Evolutionary conservation across 2,329 filamentous ascomycete genomes (phyloP).

Genomic region (Penicillium decumbens): DNA sequence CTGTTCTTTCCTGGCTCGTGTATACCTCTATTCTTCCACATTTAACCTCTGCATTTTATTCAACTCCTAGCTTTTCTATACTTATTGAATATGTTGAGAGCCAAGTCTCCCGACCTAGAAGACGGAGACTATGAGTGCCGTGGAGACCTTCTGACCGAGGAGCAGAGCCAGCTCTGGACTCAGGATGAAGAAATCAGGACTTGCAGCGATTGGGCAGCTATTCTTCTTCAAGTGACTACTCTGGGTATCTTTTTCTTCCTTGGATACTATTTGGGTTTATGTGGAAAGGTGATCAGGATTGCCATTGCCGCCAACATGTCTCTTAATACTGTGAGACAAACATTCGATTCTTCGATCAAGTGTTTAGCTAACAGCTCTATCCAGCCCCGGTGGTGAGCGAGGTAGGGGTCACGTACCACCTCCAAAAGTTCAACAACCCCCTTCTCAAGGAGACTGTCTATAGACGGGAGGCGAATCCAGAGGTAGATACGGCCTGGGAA

Average conservation of each 20-base stretch:
- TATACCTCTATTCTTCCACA: neutral
- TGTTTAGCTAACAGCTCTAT: neutral
- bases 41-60: too few relatives aligned
- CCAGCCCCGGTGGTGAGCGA: conserved; percentile 38
- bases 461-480: conserved; percentile 47
- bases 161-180: conserved; percentile 8
- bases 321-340: conserved; percentile 23
- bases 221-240: conserved; percentile 4
- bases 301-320: conserved; percentile 21
- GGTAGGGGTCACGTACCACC: conserved; percentile 41
- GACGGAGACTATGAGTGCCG: conserved; percentile 1
- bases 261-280: conserved; percentile 17
- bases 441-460: conserved; percentile 54
- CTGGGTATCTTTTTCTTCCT: conserved; percentile 12
- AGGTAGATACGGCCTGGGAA: conserved; percentile 57
- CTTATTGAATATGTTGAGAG: conserved; percentile 2
- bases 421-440: conserved; percentile 52
- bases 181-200: neutral
- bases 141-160: conserved; percentile 15
- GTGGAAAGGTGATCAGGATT: conserved; percentile 21
- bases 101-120: conserved; percentile 1
- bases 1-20: neutral
- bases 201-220: neutral
- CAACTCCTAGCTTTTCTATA: neutral
- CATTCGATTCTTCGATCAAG: neutral